phyloP scores from a whole-genome alignment of 2,329 filamentous ascomycete species.

The Teratosphaeria zuluensis region DNA sequence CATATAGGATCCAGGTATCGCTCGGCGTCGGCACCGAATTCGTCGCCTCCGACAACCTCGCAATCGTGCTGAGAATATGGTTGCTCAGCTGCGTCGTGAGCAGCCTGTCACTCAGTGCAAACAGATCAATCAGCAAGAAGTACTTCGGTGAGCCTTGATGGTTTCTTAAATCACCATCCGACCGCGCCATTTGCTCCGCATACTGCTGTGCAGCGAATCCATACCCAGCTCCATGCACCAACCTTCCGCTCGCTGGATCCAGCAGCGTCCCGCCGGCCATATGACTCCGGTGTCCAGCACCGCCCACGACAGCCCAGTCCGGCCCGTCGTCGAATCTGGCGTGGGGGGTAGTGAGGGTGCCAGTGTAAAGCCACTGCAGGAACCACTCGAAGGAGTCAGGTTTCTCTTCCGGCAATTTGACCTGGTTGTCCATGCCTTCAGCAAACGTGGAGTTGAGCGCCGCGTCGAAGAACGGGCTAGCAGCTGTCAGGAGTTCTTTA shows the following conservation, averaged over 20 bases:
- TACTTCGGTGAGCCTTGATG: constrained; percentile 40
- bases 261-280: not conserved
- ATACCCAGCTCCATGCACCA: not conserved
- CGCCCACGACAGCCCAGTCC: not conserved
- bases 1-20: constrained; percentile 41
- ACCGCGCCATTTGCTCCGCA: constrained; percentile 5
- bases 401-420: constrained; percentile 36
- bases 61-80: constrained; percentile 33
- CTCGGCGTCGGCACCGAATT: constrained; percentile 41
- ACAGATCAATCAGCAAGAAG: constrained; percentile 40
- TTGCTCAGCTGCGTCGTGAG: constrained; percentile 37
- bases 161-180: constrained; percentile 32
- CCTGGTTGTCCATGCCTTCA: constrained; percentile 33
- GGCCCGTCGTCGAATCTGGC: not conserved
- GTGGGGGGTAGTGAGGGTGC: constrained; percentile 22
- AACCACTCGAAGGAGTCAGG: constrained; percentile 41
- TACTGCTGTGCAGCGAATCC: constrained; percentile 1
- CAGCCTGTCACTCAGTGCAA: constrained; percentile 38
- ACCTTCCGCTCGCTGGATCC: not conserved
- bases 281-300: not conserved
- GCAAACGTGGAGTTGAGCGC: constrained; percentile 39
- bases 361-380: constrained; percentile 43
- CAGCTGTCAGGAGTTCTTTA: constrained; percentile 36
- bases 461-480: constrained; percentile 43
- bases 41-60: constrained; percentile 36